A percentile compares a stretch with the other conserved stretches of the same genome.
Conservation (phyloP, 495 filamentous ascomycete species). For the Penicillium daleae region DNA sequence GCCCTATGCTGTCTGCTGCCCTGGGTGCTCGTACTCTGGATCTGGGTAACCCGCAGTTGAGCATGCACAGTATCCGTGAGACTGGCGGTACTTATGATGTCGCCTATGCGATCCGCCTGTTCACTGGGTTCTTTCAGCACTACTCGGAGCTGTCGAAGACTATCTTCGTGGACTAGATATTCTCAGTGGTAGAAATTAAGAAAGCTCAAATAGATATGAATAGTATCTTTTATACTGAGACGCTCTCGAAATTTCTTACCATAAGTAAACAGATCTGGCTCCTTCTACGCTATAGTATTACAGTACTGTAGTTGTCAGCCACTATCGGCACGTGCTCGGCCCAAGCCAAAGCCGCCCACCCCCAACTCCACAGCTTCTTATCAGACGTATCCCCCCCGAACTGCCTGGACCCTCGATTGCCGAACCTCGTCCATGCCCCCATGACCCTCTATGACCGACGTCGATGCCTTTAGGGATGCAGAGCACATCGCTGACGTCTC, state of each 20-base stretch:
- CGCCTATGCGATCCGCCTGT: constrained; percentile 81
- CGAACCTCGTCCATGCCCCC: constrained; percentile 39
- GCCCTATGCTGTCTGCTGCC: constrained; percentile 86
- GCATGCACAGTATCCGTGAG: constrained; percentile 97
- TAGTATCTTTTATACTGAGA: not conserved
- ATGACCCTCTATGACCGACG: constrained; percentile 58
- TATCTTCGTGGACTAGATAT: constrained; percentile 73
- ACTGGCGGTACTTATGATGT: constrained; percentile 87
- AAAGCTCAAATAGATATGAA: not conserved
- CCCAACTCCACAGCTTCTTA: constrained; percentile 21
- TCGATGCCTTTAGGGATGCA: constrained; percentile 55
- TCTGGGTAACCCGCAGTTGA: constrained; percentile 91
- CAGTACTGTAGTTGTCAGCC: not conserved
- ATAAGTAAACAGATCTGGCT: not conserved
- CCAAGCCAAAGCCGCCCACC: constrained; percentile 31
- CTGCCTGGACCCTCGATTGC: constrained; percentile 20
- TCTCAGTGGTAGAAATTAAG: not conserved
- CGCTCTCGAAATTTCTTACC: not conserved
- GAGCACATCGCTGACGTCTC: constrained; percentile 57
- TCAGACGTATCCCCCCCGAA: constrained; percentile 19
- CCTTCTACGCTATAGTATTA: not conserved
- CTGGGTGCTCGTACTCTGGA: constrained; percentile 88
- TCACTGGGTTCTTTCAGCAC: constrained; percentile 83
- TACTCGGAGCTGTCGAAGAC: constrained; percentile 79
- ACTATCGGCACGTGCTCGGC: constrained; percentile 27